These are phyloP conservation scores for Pseudonitzschia pungens DNA, from an alignment of 108 stramenopile genomes.

Conservation along the genomic window DNA sequence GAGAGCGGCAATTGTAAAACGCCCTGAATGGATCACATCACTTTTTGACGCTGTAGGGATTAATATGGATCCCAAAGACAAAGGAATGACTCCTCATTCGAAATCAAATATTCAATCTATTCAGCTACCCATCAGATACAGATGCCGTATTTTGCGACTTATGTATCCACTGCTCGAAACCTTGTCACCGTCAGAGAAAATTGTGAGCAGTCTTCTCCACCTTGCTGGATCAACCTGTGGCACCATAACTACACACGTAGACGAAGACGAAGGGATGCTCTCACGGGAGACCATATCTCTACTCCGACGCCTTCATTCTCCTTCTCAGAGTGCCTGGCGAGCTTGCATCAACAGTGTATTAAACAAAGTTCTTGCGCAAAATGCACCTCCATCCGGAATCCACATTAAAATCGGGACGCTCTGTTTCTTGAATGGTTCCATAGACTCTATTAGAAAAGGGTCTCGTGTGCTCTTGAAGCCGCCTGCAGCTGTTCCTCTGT, in stretches of 20 bases:
- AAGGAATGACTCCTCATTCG: background rate
- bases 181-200: conserved; percentile 22
- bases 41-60: conserved; percentile 36
- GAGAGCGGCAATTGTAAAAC: conserved; percentile 8
- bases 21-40: conserved; percentile 22
- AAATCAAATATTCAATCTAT: background rate
- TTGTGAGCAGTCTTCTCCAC: conserved; percentile 49
- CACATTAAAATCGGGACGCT: conserved; percentile 42
- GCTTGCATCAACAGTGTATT: conserved; percentile 28
- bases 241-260: conserved; percentile 7
- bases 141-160: conserved; percentile 57
- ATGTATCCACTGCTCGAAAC: conserved; percentile 45
- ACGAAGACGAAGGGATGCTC: conserved; percentile 35
- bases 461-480: conserved; percentile 73
- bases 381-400: background rate
- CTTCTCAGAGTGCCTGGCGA: conserved; percentile 35
- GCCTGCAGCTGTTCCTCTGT: conserved; percentile 54
- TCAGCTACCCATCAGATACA: conserved; percentile 37
- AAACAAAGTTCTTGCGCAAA: conserved; percentile 1
- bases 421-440: conserved; percentile 67
- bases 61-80: background rate
- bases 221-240: conserved; percentile 40
- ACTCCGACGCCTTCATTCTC: conserved; percentile 56
- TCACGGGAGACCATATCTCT: conserved; percentile 54
- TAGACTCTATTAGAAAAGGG: conserved; percentile 39